Evolutionary conservation across 1,139 yeast species (phyloP).

Genomic region (Hemisphaericaspora xylofermentans): DNA sequence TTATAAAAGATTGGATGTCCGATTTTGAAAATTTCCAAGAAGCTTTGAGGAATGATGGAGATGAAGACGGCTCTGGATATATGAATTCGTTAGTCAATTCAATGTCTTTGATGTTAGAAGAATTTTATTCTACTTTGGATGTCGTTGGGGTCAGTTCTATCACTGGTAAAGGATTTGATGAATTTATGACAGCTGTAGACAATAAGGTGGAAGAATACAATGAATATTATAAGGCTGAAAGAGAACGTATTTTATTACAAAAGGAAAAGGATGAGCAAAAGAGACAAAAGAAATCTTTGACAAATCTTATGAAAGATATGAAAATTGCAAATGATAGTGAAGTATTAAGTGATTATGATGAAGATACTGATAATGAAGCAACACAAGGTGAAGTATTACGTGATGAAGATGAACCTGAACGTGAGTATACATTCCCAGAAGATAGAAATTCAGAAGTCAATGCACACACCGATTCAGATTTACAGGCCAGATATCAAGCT

Average conservation of each 20-base stretch:
- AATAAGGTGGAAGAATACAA: constrained; percentile 86
- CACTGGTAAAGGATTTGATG: constrained; percentile 94
- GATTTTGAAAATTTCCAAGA: constrained; percentile 91
- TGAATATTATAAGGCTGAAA: constrained; percentile 77
- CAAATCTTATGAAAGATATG: constrained; percentile 77
- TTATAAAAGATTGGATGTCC: constrained; percentile 96
- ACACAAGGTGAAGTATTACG: constrained; percentile 61
- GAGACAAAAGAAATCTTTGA: constrained; percentile 69
- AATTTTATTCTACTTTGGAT: constrained; percentile 90
- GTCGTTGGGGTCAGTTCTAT: constrained; percentile 88
- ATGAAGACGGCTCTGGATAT: constrained; percentile 81
- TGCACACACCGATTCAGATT: constrained; percentile 46
- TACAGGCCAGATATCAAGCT: constrained; percentile 69
- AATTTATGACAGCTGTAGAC: constrained; percentile 78
- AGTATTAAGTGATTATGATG: constrained; percentile 68
- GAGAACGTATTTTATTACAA: constrained; percentile 76
- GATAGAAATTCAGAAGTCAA: constrained; percentile 65
- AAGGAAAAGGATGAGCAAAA: constrained; percentile 74
- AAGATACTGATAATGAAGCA: constrained; percentile 53
- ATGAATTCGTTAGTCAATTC: constrained; percentile 93
- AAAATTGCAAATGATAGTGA: constrained; percentile 64
- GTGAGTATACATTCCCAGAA: constrained; percentile 77
- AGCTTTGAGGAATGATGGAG: constrained; percentile 68
- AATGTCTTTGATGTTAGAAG: constrained; percentile 94
- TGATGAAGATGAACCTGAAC: constrained; percentile 63